Conservation (phyloP, 192 early-diverging fungal species). For the Coemansia sp. region DNA sequence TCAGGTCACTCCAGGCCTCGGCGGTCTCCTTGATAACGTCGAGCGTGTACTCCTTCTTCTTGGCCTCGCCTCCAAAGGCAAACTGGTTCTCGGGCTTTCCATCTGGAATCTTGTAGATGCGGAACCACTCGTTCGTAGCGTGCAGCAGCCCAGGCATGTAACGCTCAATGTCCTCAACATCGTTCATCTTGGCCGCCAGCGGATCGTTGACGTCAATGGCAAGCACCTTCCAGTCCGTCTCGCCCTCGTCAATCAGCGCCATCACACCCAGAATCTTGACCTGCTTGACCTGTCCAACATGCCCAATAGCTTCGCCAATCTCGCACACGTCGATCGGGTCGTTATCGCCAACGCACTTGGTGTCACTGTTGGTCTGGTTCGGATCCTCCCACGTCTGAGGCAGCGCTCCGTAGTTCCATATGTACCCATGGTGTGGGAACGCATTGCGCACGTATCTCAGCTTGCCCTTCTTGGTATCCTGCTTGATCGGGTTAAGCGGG, state of each 20-base stretch:
- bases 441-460: constrained; percentile 96
- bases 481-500: constrained; percentile 96
- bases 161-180: constrained; percentile 98
- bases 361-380: constrained; percentile 81
- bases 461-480: constrained; percentile 99
- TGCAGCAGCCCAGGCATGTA: constrained; percentile 93
- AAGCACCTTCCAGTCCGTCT: constrained; percentile 99
- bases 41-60: constrained; percentile 80
- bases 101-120: constrained; percentile 99
- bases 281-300: constrained; percentile 96
- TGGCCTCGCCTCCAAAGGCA: constrained; percentile 89
- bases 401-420: constrained; percentile 99
- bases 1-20: constrained; percentile 89
- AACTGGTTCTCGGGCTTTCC: constrained; percentile 99
- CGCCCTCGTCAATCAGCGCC: constrained; percentile 98
- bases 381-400: constrained; percentile 99
- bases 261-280: constrained; percentile 98
- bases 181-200: constrained; percentile 92
- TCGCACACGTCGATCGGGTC: constrained; percentile 98
- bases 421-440: constrained; percentile 99
- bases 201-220: constrained; percentile 98
- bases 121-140: constrained; percentile 99
- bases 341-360: constrained; percentile 94
- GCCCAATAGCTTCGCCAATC: constrained; percentile 93
- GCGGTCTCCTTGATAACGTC: constrained; percentile 89